These are phyloP conservation scores for Boletus rubescentipes DNA, from an alignment of 768 basidiomycete species.

Conservation along the genomic window DNA sequence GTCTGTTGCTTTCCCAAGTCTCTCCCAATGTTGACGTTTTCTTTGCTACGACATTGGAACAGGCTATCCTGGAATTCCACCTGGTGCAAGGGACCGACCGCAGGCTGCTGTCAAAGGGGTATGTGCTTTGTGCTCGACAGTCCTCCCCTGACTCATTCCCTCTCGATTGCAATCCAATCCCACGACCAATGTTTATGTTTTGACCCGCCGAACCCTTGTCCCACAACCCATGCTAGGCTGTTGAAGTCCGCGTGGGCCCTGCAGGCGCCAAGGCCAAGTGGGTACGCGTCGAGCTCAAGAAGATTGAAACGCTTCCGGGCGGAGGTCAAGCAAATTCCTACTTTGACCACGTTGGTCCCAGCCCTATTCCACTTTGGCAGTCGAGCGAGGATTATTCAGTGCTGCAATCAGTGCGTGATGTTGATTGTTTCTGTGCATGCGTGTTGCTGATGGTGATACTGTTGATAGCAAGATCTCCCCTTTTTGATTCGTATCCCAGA, in stretches of 20 bases:
- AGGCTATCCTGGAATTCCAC: conserved; percentile 89
- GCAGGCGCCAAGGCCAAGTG: conserved; percentile 87
- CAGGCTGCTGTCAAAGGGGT: conserved; percentile 87
- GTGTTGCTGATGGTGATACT: conserved; percentile 1
- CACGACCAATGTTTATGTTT: conserved; percentile 4
- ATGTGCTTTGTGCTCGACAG: conserved; percentile 34
- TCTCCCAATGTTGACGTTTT: background rate
- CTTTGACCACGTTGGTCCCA: conserved; percentile 78
- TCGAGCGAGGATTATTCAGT: conserved; percentile 71
- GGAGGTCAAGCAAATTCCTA: conserved; percentile 69
- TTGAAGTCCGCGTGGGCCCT: conserved; percentile 77
- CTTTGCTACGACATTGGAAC: conserved; percentile 8
- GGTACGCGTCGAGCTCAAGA: conserved; percentile 88
- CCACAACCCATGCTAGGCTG: conserved; percentile 48
- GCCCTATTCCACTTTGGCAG: conserved; percentile 82
- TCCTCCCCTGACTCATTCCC: conserved; percentile 1
- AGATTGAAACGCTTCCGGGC: conserved; percentile 81
- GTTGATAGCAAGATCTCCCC: conserved; percentile 74
- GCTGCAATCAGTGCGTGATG: conserved; percentile 57
- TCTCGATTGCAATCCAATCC: background rate
- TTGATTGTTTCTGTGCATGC: background rate
- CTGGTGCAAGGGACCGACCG: conserved; percentile 69
- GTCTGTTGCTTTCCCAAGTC: conserved; percentile 15
- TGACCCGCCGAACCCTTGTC: background rate
- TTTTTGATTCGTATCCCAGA: conserved; percentile 93